A percentile compares a stretch with the other conserved stretches of the same genome.
phyloP scores from a whole-genome alignment of 2,329 filamentous ascomycete genomes.

The Parascedosporium putredinis region DNA sequence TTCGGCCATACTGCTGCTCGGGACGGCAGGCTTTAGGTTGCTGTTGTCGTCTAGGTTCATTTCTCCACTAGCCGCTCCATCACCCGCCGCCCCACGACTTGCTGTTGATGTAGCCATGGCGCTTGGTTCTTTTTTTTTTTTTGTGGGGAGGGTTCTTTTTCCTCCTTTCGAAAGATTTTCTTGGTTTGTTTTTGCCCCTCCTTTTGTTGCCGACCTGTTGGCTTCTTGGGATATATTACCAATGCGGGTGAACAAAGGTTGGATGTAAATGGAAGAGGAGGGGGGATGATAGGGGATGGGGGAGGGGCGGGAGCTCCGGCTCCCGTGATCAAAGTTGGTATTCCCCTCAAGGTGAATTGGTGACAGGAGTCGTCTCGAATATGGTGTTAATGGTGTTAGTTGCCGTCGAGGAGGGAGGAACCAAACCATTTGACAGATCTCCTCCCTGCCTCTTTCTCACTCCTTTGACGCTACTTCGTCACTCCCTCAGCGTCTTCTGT shows the following conservation, averaged over 20 bases:
- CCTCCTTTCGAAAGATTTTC: not conserved
- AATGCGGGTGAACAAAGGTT: not conserved
- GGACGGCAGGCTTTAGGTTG: not conserved
- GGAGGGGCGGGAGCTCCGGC: not conserved
- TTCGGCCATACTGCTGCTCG: not conserved
- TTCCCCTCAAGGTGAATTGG: slow-evolving; percentile 1
- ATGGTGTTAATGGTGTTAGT: slow-evolving; percentile 5
- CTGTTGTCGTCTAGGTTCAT: slow-evolving; percentile 5
- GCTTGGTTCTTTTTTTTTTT: not conserved
- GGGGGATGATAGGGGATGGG: not conserved
- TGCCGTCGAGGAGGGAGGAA: not conserved
- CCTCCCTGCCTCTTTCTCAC: not conserved
- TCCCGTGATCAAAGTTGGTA: slow-evolving; percentile 3
- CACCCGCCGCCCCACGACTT: slow-evolving; percentile 3
- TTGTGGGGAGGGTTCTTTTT: too few species aligned
- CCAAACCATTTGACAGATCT: not conserved
- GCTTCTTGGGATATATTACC: not conserved
- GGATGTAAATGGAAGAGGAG: not conserved
- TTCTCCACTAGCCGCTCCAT: not conserved
- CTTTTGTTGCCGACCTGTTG: not conserved
- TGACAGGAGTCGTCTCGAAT: slow-evolving; percentile 1
- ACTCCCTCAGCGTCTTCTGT: not conserved
- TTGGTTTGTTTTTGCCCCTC: not conserved
- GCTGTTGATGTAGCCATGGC: slow-evolving; percentile 6
- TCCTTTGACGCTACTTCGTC: too few species aligned